These are phyloP conservation scores for Poronia punctata DNA, from an alignment of 495 filamentous ascomycete genomes.

Conservation along the genomic window DNA sequence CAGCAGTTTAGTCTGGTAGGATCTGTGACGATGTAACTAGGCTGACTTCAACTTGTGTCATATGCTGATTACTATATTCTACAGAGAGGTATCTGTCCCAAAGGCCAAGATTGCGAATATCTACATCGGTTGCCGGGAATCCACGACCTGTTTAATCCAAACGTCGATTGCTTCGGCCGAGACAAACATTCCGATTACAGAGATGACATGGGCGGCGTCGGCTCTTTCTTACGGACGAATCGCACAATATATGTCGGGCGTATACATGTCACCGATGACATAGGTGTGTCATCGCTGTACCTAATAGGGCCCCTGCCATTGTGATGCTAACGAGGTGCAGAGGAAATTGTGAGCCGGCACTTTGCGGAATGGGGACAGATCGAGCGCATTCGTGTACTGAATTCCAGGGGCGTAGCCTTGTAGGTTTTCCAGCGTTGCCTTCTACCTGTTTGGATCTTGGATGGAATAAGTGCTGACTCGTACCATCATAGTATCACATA, in stretches of 20 bases:
- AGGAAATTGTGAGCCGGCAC: constrained; percentile 90
- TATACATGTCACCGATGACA: constrained; percentile 95
- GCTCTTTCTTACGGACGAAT: constrained; percentile 84
- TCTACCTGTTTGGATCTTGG: no score
- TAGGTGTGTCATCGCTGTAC: constrained; percentile 27
- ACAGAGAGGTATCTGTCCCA: constrained; percentile 62
- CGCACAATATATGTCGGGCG: constrained; percentile 87
- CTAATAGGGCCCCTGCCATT: neutral
- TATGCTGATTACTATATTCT: no score
- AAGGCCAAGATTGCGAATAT: constrained; percentile 89
- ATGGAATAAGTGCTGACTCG: no score
- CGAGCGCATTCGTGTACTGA: constrained; percentile 86
- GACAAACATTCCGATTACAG: constrained; percentile 84
- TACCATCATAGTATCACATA: constrained; percentile 94
- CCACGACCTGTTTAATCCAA: constrained; percentile 79
- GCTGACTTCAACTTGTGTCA: no score
- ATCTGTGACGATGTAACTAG: no score
- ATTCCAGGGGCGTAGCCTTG: constrained; percentile 70
- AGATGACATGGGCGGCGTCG: constrained; percentile 95
- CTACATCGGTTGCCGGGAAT: constrained; percentile 79
- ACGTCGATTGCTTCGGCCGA: constrained; percentile 88
- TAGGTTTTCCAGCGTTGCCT: no score
- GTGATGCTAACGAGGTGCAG: constrained; percentile 22
- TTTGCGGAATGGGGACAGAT: constrained; percentile 92
- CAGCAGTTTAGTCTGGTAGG: no score